Base-by-base conservation (phyloP, 2,329 filamentous ascomycete genomes). In the Neonectria coccinea region DNA sequence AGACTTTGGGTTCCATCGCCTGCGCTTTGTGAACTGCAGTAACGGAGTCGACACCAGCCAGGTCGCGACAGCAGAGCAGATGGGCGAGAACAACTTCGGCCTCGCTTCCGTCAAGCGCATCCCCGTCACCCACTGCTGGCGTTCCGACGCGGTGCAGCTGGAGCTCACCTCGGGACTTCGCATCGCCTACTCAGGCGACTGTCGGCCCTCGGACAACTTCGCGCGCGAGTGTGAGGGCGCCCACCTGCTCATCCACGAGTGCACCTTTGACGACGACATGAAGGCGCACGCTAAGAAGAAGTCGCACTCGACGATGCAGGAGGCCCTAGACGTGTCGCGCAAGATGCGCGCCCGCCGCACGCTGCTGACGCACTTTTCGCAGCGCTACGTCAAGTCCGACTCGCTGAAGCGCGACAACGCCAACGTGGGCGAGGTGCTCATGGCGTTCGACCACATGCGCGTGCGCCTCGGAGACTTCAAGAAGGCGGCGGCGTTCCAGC, bases 161-260 rank as follows among this genome's bases (percentile, higher is more conserved):
- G 92, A 92, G 10, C 95, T 95, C 78, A 87, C 91, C 0, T 88
- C 88, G 1, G 91, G 89, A 18, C 91, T 99, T 77, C 96, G 95
- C 76, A 85, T 97, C 62, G 93, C 93, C 50, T 99, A 97, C 81
- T 97, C 93, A 5, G 96, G 96, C 60, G 96, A 99, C 81, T 98
- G 95, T 77, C 88, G 96, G 7, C 96, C 96, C 0, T 93, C 88
- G 4, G 73, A 80, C 2, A 75, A 80, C 0, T 97, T 99, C 75
- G 88, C 89, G 0, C 70, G 79, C 12, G 91, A 95, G 55, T 97
- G 92, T 50, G 81, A 82, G 50, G 89, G 89, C 66, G 90, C 91
- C 2, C 97, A 95, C 14, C 85, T 99, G 7, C 87, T 97, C 5
- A 88, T 99, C 60, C 96, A 99, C 81, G 96, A 99, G 84, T 94